Base-by-base conservation (phyloP, 2,329 filamentous ascomycete species). In the Fusarium penzigii region DNA sequence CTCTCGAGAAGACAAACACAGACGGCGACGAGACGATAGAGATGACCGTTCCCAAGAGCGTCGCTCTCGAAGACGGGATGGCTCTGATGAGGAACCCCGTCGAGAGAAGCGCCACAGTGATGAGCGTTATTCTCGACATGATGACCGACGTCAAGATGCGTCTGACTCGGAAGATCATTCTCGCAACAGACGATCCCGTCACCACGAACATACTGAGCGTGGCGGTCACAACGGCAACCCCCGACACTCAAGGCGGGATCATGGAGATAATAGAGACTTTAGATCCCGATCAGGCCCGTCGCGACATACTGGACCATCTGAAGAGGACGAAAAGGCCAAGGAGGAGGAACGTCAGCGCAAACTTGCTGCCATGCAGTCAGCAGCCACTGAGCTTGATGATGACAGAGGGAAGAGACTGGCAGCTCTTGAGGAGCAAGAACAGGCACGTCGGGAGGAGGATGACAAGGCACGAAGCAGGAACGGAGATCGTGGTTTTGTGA, bases 351-450 rank as follows among this genome's bases (percentile, higher is more conserved):
- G 79, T n/a, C 84, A 85, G 12, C 79, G 81, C 20, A 89, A 85
- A 67, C 72, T 91, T 16, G 87, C 85, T 14, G 86, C 84, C 9
- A 91, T 92, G 88, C 87, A 89, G 68, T 80, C 81, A 16, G 86
- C 85, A 29, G 88, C 88, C 5, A 79, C 78, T 1, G 83, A 87
- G 11, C 75, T 95, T 44, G 89, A 93, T 62, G 67, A 76, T n/a
- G 85, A 88, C 60, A 85, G 91, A 32, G 82, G 83, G 58, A 79
- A 81, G 53, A 82, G 90, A 20, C 75, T 95, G 10, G 82, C 83
- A 0, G 83, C 84, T 1, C 73, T 92, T 16, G 85, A 83, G 20
- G 82, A 84, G 57, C 78, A 78, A 54, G 90, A 95, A 61, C 79
- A 81, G 44, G 75, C 75, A 16, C 81, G 85, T 42, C 78, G 80